Conservation (phyloP, 495 filamentous ascomycete species). For the Penicillium macrosclerotiorum region DNA sequence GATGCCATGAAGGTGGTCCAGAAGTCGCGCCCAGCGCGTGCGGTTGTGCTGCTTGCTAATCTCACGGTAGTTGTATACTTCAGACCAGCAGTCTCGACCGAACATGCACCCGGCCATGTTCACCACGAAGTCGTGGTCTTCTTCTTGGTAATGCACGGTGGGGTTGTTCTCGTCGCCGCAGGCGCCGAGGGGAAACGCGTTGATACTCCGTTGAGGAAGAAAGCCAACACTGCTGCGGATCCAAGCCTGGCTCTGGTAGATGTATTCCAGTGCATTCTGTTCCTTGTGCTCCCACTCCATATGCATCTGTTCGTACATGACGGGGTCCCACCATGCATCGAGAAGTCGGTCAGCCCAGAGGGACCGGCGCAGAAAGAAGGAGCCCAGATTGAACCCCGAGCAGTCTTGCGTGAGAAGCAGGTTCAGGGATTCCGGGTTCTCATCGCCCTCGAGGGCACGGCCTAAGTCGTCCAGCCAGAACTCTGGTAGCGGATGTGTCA, state of each 20-base stretch:
- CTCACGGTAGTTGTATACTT: constrained; percentile 91
- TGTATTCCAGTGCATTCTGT: constrained; percentile 89
- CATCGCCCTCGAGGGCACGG: constrained; percentile 71
- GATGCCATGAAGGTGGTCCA: constrained; percentile 26
- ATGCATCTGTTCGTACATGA: constrained; percentile 96
- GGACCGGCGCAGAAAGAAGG: constrained; percentile 84
- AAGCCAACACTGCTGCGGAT: constrained; percentile 85
- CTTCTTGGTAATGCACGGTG: constrained; percentile 79
- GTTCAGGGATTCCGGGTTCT: constrained; percentile 70
- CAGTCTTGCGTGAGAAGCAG: constrained; percentile 92
- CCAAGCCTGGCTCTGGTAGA: constrained; percentile 92
- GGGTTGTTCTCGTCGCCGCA: constrained; percentile 76
- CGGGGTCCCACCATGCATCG: constrained; percentile 98
- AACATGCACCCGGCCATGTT: constrained; percentile 99
- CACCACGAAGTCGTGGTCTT: constrained; percentile 89
- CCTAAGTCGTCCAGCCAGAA: constrained; percentile 71
- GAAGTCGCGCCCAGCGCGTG: constrained; percentile 67
- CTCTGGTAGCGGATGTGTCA: constrained; percentile 74
- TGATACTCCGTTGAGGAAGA: constrained; percentile 87
- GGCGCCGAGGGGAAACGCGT: constrained; percentile 87
- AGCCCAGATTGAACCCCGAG: constrained; percentile 92
- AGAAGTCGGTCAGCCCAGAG: constrained; percentile 89
- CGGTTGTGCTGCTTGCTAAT: constrained; percentile 84
- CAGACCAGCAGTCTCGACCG: constrained; percentile 95
- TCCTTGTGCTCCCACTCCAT: constrained; percentile 99